Evolutionary conservation across 352 stramenopile genomes (phyloP), one percentile per base, ranked within the genome.

Genomic region (Pythium plurisporium): DNA sequence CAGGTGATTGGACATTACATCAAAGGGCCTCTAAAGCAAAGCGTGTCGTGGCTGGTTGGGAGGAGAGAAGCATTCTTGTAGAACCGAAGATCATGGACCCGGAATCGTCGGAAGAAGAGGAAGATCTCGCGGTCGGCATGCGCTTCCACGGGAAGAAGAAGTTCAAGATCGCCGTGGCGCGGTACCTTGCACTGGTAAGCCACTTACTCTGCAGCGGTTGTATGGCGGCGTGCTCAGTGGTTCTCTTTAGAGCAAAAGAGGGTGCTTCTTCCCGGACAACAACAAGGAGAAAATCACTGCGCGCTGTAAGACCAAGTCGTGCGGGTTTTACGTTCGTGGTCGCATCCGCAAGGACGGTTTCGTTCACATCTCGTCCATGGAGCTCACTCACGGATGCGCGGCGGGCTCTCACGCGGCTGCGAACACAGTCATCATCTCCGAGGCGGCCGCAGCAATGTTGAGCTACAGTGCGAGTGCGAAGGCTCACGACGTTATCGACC

Each of bases 251-350:
- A 42, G 7, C 4, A n/a, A 26, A 19, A 9, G 50, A 41, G 19
- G 15, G 8, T 57, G 50, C 38, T 34, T 17, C 14, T 57, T 57
- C n/a, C 50, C 37, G 1, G 50, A 57, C 12, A 57, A 57, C 37
- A 57, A 26, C 9, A 9, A 1, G 1, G 26, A n/a, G 23, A 48
- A 33, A 25, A 40, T 57, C 2, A 48, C 50, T 5, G 50, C 50
- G 5, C 34, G 37, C 1, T 57, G 50, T 26, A 12, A 7, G 11
- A 25, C 38, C n/a, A 0, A 9, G 1, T 20, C 38, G 25, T 57
- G 50, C 30, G 6, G 15, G 1, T 59, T 34, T 20, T 7, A 19
- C 4, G 40, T 59, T 9, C 50, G 50, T 47, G 22, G 37, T 20
- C 37, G 37, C 10, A 17, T 9, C 8, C 51, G 40, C 17, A 5